phyloP scores from a whole-genome alignment of 1,139 yeast species.

The Kurtzmaniella natalensis region DNA sequence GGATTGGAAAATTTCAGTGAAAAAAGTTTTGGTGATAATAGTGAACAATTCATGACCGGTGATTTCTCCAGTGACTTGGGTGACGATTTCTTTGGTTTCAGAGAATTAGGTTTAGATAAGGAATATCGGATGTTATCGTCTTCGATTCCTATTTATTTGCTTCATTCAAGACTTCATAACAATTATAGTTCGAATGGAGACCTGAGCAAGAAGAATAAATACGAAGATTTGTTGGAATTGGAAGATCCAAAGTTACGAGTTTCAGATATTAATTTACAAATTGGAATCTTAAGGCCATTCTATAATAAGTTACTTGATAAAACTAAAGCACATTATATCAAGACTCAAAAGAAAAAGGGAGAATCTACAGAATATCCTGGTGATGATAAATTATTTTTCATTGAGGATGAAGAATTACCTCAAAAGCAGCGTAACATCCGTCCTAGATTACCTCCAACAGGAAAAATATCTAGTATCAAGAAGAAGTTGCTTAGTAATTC shows the following conservation, averaged over 20 bases:
- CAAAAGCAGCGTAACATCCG: slow-evolving; percentile 74
- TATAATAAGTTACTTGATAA: slow-evolving; percentile 48
- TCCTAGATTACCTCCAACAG: slow-evolving; percentile 90
- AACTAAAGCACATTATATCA: slow-evolving; percentile 44
- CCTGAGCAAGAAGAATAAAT: slow-evolving; percentile 46
- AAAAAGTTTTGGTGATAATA: slow-evolving; percentile 77
- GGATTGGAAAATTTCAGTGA: slow-evolving; percentile 73
- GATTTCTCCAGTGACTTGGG: slow-evolving; percentile 92
- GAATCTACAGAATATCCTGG: slow-evolving; percentile 43
- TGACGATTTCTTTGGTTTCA: slow-evolving; percentile 95
- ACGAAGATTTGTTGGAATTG: slow-evolving; percentile 58
- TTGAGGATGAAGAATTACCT: slow-evolving; percentile 81
- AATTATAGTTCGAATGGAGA: slow-evolving; percentile 40
- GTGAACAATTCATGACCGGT: slow-evolving; percentile 92
- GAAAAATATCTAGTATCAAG: slow-evolving; percentile 72
- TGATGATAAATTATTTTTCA: slow-evolving; percentile 38
- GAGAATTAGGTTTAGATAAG: slow-evolving; percentile 86
- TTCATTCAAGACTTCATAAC: slow-evolving; percentile 72
- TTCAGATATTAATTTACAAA: slow-evolving; percentile 47
- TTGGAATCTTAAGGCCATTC: slow-evolving; percentile 59
- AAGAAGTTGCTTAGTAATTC: slow-evolving; percentile 54
- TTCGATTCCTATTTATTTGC: slow-evolving; percentile 82
- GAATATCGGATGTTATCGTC: slow-evolving; percentile 86
- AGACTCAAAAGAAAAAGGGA: slow-evolving; percentile 52
- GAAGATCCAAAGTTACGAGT: slow-evolving; percentile 47